Base-by-base conservation (phyloP, 192 early-diverging fungal species). In the Oehlia diaphana region DNA sequence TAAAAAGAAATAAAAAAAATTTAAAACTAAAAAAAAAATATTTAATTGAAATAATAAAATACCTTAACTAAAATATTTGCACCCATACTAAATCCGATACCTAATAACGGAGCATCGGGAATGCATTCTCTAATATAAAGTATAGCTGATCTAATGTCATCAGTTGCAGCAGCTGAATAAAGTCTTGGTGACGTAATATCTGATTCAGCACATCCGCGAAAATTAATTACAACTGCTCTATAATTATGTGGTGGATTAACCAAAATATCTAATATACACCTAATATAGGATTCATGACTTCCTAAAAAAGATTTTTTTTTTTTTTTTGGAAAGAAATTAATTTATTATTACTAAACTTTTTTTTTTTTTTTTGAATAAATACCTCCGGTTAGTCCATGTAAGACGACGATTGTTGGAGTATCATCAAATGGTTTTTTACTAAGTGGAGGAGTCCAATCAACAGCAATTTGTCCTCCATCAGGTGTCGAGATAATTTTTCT, bases 381-480 rank as follows among this genome's bases (percentile, higher is more conserved):
- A 44, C 95, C 95, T 64, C 97, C 97, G 8, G 96, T 96, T 77
- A 99, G 83, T 35, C 97, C 96, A 82, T 97, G 97, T 16, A 94
- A 85, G 61, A 96, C 86, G 7, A 99, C 87, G 50, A 97, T 82
- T 39, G 92, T 94, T 1, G 96, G 95, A 16, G 90, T 91, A 75
- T 85, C 83, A 70, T 89, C 88, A 2, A 86, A 82, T 58, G 90
- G 90, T 79, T 87, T 87, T 44, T 85, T 81, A 21, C 67, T 79
- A 42, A 88, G 79, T 9, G 87, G 82, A 13, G 93, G 94, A 26
- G 91, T 86, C 96, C 96, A 99, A 85, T 99, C 97, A 37, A 97
- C 81, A 2, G 95, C 89, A 64, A 96, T 85, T 44, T 92, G 90
- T 65, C 97, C 97, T 21, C 96, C 96, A 83, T 99, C 96, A 16